Evolutionary conservation across 163 green algal genomes (phyloP), one percentile per base, ranked within the genome.

Genomic region (Prototheca cutis): DNA sequence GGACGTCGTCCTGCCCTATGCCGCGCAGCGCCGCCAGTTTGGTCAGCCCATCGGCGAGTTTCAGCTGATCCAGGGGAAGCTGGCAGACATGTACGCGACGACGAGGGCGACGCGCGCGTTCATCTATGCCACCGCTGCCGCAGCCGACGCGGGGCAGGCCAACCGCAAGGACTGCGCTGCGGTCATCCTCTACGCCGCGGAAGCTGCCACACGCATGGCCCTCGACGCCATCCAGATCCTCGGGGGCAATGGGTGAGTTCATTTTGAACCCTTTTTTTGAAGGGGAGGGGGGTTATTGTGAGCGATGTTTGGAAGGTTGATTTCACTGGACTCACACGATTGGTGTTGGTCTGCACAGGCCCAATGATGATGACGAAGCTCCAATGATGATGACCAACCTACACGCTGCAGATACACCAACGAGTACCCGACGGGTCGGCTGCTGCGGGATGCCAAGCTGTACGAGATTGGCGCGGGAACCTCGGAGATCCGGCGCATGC

Each of bases 391-490:
- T n/a, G n/a, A n/a, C n/a, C n/a, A n/a, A n/a, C n/a, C n/a, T n/a
- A n/a, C n/a, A n/a, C n/a, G n/a, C n/a, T n/a, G n/a, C n/a, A n/a
- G n/a, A n/a, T n/a, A n/a, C n/a, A n/a, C n/a, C n/a, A 92, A 93
- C 48, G 89, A 96, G 53, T 95, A 94, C 57, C 76, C 85, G 3
- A 93, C 88, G 1, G 90, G 86, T 0, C 72, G 90, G 10, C 53
- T 94, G 31, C 74, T 96, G 67, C 79, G 90, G 0, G 90, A 97
- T 53, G 89, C 90, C 24, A 96, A 96, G 71, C 76, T 97, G 52
- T 97, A 96, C 65, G 88, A 96, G 70, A 97, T 97, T 48, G 90
- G 90, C 0, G 90, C 90, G 15, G 88, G 88, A 19, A 89, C 75
- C 21, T 86, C 61, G 36, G 85, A 94, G 70, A 96, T 96, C 39